Evolutionary conservation across 2,329 filamentous ascomycete species (phyloP).

Genomic region (Falciphora oryzae): DNA sequence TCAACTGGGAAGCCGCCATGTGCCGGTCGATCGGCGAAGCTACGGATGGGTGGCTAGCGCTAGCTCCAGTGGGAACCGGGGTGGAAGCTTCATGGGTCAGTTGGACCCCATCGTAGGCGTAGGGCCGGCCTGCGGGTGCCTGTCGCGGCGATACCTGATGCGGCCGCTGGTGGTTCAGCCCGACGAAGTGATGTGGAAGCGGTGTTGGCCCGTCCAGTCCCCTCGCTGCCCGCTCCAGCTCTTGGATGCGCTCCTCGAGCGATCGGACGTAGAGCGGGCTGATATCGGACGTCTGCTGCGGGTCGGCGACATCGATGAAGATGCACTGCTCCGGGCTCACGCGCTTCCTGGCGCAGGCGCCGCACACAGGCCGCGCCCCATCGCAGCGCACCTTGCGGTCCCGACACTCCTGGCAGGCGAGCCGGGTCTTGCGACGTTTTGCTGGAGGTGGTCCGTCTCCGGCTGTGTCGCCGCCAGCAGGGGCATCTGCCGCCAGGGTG

Average conservation of each 20-base stretch:
- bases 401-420: slow-evolving; percentile 10
- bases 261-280: slow-evolving; percentile 9
- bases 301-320: slow-evolving; percentile 4
- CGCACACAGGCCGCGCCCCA: slow-evolving; percentile 8
- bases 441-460: neutral
- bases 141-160: neutral
- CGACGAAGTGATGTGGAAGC: neutral
- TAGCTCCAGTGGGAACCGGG: neutral
- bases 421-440: slow-evolving; percentile 11
- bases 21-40: slow-evolving; percentile 7
- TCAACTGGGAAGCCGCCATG: slow-evolving; percentile 7
- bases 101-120: neutral
- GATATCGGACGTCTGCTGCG: slow-evolving; percentile 4
- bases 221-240: slow-evolving; percentile 9
- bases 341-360: slow-evolving; percentile 7
- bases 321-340: slow-evolving; percentile 10
- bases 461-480: too few species aligned
- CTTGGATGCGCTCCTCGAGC: slow-evolving; percentile 11
- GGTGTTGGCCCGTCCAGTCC: too few species aligned
- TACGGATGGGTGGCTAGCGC: neutral
- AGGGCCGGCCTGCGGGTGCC: too few species aligned
- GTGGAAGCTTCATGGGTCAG: neutral
- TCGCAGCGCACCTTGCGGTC: slow-evolving; percentile 12
- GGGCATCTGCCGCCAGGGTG: neutral
- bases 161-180: neutral